Base-by-base conservation (phyloP, 2,329 filamentous ascomycete species). In the Colletotrichum trifolii region DNA sequence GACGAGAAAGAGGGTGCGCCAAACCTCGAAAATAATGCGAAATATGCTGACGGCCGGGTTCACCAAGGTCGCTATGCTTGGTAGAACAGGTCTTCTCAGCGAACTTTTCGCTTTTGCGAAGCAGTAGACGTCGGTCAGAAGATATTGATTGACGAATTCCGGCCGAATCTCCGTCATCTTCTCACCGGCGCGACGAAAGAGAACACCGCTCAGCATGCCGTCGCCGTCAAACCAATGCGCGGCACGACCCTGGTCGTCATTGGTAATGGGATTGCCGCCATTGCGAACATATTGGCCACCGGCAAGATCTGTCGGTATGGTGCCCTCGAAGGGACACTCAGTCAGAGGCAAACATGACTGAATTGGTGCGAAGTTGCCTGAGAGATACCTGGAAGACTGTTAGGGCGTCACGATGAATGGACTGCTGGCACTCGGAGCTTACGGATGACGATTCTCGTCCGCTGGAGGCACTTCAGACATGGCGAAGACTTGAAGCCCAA, bases 211-310 rank as follows among this genome's bases (percentile, higher is more conserved):
- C 10, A 92, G 83, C 90, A 92, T 92, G 5, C 90, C 90, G 72
- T 92, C 89, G 38, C 90, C 90, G 69, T 92, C 90, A 67, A 92
- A 92, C 89, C 89, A 92, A 72, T 92, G 90, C 8, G 87, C 84
- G 71, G 90, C 87, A 67, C 88, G 82, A 43, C 83, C 83, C 3
- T 87, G 73, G 58, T 90, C 85, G 25, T 85, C 79, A 63, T 91
- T 88, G 35, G 83, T 83, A 8, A 90, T 79, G 6, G 90, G 89
- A 70, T 92, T 92, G 35, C 86, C 88, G 45, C 90, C 90, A 72
- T 92, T 93, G 13, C 90, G 86, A 35, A 92, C 86, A 71, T 92
- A 92, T 74, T 92, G 85, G 11, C 90, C 90, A 2, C 89, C 90
- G 8, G 82, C 81, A 45, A 93, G 81, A 66, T 91, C 89, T n/a